phyloP scores from a whole-genome alignment of 2,329 filamentous ascomycete species.

The Chaetomium globosum region DNA sequence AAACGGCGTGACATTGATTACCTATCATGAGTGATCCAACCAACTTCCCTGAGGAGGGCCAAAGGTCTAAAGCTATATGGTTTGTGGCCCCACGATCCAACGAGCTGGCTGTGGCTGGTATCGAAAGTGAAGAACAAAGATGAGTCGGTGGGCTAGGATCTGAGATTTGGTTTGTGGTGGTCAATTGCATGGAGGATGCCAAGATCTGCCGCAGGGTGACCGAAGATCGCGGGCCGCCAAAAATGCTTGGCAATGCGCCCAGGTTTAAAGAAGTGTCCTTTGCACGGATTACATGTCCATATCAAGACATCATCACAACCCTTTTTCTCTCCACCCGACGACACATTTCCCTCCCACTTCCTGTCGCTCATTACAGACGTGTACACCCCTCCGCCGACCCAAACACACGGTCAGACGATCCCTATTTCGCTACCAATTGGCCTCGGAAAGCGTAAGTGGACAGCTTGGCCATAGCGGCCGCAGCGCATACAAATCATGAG shows the following conservation, averaged over 20 bases:
- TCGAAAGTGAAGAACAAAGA: neutral
- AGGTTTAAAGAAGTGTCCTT: too few species aligned
- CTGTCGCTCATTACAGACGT: constrained; percentile 28
- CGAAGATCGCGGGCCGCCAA: too few species aligned
- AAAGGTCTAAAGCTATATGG: neutral
- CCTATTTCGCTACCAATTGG: constrained; percentile 20
- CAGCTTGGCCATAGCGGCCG: constrained; percentile 26
- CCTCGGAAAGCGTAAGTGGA: constrained; percentile 14
- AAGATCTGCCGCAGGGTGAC: too few species aligned
- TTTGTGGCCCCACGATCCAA: neutral
- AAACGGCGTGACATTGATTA: neutral
- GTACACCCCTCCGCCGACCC: neutral
- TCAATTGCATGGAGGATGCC: too few species aligned
- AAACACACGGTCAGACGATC: neutral
- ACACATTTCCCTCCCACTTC: constrained; percentile 6
- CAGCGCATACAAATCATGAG: constrained; percentile 49
- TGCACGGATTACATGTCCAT: neutral
- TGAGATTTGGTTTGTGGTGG: too few species aligned
- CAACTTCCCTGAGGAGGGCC: neutral
- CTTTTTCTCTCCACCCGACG: neutral
- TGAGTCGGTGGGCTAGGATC: neutral
- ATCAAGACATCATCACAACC: too few species aligned
- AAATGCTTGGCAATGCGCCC: too few species aligned
- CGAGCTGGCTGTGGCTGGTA: too few species aligned
- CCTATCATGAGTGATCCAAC: neutral